These are phyloP conservation scores for Talaromyces atroroseus DNA, from an alignment of 2,329 filamentous ascomycete species.

Conservation along the genomic window DNA sequence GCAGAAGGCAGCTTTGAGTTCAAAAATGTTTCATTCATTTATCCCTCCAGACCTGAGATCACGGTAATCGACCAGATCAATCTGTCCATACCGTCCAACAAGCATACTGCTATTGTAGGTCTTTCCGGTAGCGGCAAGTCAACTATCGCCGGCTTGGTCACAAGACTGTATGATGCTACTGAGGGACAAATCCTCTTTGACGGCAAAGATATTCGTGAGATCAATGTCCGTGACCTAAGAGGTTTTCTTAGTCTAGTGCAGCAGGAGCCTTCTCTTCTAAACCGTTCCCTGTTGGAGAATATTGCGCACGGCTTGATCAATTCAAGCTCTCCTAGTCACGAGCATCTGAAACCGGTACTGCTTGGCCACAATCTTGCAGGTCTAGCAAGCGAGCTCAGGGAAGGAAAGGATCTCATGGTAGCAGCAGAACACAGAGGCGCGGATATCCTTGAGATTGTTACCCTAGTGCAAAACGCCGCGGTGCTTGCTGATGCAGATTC, in stretches of 20 bases:
- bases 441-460: conserved; percentile 24
- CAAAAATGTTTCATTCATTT: conserved; percentile 26
- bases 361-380: conserved; percentile 23
- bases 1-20: conserved; percentile 14
- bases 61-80: conserved; percentile 29
- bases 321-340: conserved; percentile 24
- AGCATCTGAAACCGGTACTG: conserved; percentile 21
- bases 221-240: conserved; percentile 33
- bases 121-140: conserved; percentile 51
- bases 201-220: conserved; percentile 21
- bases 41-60: conserved; percentile 33
- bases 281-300: conserved; percentile 50
- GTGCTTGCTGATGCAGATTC: conserved; percentile 22
- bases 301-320: conserved; percentile 48
- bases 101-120: conserved; percentile 43
- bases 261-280: conserved; percentile 48
- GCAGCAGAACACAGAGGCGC: conserved; percentile 20
- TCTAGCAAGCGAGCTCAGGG: conserved; percentile 21
- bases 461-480: conserved; percentile 25
- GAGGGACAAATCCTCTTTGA: conserved; percentile 29
- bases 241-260: conserved; percentile 41
- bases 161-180: conserved; percentile 34
- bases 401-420: conserved; percentile 20
- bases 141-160: conserved; percentile 36
- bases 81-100: conserved; percentile 29